Evolutionary conservation across 805 yeast genomes (phyloP).

Genomic region (Nakazawaea holstii): DNA sequence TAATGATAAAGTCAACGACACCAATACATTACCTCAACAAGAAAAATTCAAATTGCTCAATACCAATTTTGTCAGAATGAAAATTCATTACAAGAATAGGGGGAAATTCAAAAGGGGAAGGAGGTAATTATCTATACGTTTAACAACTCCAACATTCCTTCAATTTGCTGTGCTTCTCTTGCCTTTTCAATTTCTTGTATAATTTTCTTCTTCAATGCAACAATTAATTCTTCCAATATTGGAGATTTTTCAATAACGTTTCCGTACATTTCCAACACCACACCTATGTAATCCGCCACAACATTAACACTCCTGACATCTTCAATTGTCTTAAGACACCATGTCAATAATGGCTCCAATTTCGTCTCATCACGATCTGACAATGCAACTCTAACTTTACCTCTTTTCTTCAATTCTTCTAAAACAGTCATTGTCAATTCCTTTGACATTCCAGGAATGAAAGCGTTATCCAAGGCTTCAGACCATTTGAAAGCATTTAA

Average conservation of each 20-base stretch:
- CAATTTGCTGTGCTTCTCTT: slow-evolving; percentile 80
- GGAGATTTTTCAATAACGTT: slow-evolving; percentile 68
- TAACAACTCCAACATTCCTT: slow-evolving; percentile 89
- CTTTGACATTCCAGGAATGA: slow-evolving; percentile 69
- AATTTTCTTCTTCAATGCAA: slow-evolving; percentile 55
- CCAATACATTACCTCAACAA: neutral
- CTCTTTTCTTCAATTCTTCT: slow-evolving; percentile 81
- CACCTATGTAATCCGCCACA: slow-evolving; percentile 63
- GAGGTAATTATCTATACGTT: slow-evolving; percentile 34
- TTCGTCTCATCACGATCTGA: slow-evolving; percentile 75
- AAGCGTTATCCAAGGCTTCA: slow-evolving; percentile 87
- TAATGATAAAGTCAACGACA: slow-evolving; percentile 13
- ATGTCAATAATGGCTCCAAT: slow-evolving; percentile 78
- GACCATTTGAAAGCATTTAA: slow-evolving; percentile 87
- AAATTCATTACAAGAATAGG: slow-evolving; percentile 22
- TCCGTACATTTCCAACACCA: slow-evolving; percentile 71
- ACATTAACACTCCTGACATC: slow-evolving; percentile 69
- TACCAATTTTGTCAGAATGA: slow-evolving; percentile 29
- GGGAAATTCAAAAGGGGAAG: slow-evolving; percentile 19
- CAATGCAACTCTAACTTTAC: slow-evolving; percentile 80
- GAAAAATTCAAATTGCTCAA: slow-evolving; percentile 16
- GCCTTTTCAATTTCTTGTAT: slow-evolving; percentile 70
- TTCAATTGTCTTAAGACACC: slow-evolving; percentile 73
- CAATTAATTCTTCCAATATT: slow-evolving; percentile 67
- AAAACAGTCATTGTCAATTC: slow-evolving; percentile 80